Conservation (phyloP, 202 grass and related monocot genomes). For the Dendrocalamus latiflorus region DNA sequence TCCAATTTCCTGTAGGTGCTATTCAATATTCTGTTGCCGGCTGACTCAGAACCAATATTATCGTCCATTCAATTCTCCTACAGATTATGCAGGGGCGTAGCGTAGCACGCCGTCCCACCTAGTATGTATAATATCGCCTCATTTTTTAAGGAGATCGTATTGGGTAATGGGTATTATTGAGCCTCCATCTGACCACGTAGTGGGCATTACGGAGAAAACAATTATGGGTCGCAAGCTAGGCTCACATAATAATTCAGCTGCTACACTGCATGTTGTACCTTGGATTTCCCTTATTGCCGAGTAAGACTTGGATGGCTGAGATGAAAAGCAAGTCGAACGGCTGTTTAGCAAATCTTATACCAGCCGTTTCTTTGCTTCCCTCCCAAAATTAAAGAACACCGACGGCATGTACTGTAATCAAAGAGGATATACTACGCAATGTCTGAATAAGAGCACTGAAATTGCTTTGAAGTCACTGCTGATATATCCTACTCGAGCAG, state of each 20-base stretch:
- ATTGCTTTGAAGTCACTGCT: background rate
- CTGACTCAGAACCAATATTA: too few species aligned
- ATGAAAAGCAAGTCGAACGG: background rate
- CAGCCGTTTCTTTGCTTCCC: background rate
- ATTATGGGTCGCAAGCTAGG: background rate
- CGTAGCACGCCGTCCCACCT: too few species aligned
- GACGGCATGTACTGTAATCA: background rate
- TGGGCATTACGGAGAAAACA: background rate
- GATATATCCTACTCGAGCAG: background rate
- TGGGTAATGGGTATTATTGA: conserved; percentile 10
- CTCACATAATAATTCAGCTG: too few species aligned
- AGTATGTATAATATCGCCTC: background rate
- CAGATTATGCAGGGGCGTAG: too few species aligned
- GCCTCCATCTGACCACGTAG: background rate
- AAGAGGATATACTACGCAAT: background rate
- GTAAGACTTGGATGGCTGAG: background rate
- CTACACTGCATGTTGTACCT: background rate
- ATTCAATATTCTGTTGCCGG: too few species aligned
- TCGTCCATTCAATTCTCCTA: too few species aligned
- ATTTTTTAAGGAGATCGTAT: background rate
- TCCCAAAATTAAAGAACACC: too few species aligned
- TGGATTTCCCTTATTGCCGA: background rate
- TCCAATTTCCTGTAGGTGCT: too few species aligned
- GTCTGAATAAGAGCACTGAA: too few species aligned
- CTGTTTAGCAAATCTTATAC: background rate